A percentile compares a stretch with the other conserved stretches of the same genome.
phyloP scores from a whole-genome alignment of 176 grass and related monocot species.

The Neostapfia colusana region DNA sequence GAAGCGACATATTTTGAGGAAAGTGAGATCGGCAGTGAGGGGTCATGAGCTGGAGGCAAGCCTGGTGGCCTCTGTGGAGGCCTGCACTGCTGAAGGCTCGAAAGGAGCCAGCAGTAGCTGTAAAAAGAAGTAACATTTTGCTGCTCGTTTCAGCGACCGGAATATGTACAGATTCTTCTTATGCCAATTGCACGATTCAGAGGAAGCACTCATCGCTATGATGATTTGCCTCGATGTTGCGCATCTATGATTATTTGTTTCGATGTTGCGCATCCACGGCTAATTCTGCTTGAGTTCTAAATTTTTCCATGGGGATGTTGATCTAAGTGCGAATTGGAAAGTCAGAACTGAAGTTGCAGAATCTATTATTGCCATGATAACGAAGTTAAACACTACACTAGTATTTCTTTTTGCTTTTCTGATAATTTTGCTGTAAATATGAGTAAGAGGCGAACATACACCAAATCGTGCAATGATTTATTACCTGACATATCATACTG shows the following conservation, averaged over 20 bases:
- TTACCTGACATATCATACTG: too few species aligned
- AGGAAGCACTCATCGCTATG: neutral
- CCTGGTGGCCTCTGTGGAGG: slow-evolving; percentile 56
- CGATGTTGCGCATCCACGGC: too few species aligned
- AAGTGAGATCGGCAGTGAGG: slow-evolving; percentile 55
- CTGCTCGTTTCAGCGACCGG: neutral
- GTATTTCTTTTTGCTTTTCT: too few species aligned
- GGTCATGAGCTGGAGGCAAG: slow-evolving; percentile 51
- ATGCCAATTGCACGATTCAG: neutral
- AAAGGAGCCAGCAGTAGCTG: slow-evolving; percentile 55
- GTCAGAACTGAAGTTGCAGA: too few species aligned
- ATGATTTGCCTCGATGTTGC: too few species aligned
- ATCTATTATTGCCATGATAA: too few species aligned
- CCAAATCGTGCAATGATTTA: too few species aligned
- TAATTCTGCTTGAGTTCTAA: neutral
- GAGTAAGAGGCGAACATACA: too few species aligned
- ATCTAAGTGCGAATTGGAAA: too few species aligned
- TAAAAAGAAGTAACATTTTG: slow-evolving; percentile 43
- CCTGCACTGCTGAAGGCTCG: slow-evolving; percentile 47
- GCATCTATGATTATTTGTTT: neutral
- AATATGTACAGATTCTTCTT: neutral
- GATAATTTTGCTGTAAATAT: too few species aligned
- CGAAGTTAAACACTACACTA: too few species aligned
- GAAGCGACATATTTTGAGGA: slow-evolving; percentile 73
- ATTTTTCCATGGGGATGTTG: neutral